Conservation (phyloP, 148 eudicot species). For the Cornus florida region DNA sequence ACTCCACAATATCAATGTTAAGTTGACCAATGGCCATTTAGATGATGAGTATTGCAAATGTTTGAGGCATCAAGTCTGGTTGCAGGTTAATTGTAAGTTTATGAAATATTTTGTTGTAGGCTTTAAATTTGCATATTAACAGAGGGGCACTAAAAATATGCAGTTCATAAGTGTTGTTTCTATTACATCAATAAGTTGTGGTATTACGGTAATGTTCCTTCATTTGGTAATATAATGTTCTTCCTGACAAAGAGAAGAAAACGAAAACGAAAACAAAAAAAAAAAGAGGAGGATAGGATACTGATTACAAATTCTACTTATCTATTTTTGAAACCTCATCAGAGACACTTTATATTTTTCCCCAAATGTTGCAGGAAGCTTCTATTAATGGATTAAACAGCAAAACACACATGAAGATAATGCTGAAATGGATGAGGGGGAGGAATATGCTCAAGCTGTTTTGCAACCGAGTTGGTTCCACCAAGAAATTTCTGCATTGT, state of each 20-base stretch:
- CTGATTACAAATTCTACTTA: no score
- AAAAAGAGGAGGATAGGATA: background rate
- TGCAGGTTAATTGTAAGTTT: background rate
- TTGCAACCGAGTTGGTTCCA: conserved; percentile 58
- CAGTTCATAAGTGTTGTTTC: background rate
- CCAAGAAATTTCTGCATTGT: conserved; percentile 37
- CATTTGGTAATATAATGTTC: no score
- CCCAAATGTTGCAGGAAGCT: conserved; percentile 47
- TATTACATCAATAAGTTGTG: no score
- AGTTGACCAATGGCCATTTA: no score
- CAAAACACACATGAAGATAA: conserved; percentile 73
- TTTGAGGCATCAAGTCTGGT: background rate
- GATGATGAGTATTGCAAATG: background rate
- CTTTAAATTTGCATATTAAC: no score
- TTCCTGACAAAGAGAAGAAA: no score
- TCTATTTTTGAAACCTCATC: background rate
- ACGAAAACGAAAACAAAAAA: no score
- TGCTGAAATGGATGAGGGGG: conserved; percentile 84
- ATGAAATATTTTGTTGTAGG: background rate
- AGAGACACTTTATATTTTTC: background rate
- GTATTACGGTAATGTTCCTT: no score
- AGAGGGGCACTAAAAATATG: background rate
- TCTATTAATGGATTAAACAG: conserved; percentile 52
- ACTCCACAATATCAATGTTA: background rate
- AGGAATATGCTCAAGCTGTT: conserved; percentile 53